Conservation (phyloP, 495 filamentous ascomycete genomes). For the Entonaema liquescens region DNA sequence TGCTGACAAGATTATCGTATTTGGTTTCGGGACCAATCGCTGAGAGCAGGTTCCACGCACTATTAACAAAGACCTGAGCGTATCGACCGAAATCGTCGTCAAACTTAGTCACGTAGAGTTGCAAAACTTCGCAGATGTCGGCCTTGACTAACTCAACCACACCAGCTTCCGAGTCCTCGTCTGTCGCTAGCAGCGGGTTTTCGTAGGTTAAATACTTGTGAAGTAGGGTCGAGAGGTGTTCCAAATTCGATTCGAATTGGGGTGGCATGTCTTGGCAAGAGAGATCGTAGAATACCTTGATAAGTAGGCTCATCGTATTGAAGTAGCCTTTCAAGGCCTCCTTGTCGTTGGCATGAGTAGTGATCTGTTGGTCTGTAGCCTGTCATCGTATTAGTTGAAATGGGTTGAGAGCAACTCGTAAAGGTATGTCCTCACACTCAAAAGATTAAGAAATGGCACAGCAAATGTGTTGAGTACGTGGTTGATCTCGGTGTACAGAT, state of each 20-base stretch:
- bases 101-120: constrained; percentile 90
- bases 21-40: constrained; percentile 85
- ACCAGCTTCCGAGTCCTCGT: constrained; percentile 87
- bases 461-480: constrained; percentile 89
- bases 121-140: constrained; percentile 87
- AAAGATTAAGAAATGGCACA: constrained; percentile 78
- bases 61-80: constrained; percentile 82
- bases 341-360: constrained; percentile 77
- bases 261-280: constrained; percentile 96
- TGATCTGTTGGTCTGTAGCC: constrained; percentile 80
- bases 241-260: constrained; percentile 86
- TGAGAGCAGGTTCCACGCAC: constrained; percentile 90
- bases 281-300: constrained; percentile 94
- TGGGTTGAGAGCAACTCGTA: background rate
- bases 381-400: constrained; percentile 47
- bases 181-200: constrained; percentile 79
- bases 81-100: constrained; percentile 87
- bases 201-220: constrained; percentile 94
- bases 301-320: constrained; percentile 81
- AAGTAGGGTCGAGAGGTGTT: constrained; percentile 75
- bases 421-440: constrained; percentile 64
- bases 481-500: constrained; percentile 90
- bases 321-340: constrained; percentile 75
- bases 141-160: constrained; percentile 85
- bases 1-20: constrained; percentile 95